These are phyloP conservation scores for Xerocomus amazonicus DNA, from an alignment of 1,284 basidiomycete genomes.

Conservation along the genomic window DNA sequence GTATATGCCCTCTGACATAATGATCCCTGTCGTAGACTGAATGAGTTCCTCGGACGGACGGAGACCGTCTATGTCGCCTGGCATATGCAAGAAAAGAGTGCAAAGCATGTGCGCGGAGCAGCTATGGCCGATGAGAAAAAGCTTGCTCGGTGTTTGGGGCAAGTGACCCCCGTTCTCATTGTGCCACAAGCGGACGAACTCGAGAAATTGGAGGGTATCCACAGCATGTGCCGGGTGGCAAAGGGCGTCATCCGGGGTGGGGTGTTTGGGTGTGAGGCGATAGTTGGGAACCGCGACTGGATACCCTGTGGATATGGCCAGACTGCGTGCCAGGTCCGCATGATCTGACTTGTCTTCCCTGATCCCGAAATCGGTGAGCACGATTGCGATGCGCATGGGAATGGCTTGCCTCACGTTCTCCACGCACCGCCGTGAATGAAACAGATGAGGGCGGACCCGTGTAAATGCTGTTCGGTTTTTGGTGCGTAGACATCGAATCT, in stretches of 20 bases:
- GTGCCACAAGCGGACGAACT: constrained; percentile 44
- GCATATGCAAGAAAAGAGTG: constrained; percentile 60
- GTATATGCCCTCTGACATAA: constrained; percentile 73
- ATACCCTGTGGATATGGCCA: constrained; percentile 46
- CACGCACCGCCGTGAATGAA: constrained; percentile 81
- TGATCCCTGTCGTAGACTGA: constrained; percentile 47
- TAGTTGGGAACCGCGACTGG: constrained; percentile 74
- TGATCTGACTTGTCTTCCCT: constrained; percentile 73
- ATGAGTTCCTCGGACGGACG: constrained; percentile 48
- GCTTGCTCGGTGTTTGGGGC: constrained; percentile 22
- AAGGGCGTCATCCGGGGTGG: constrained; percentile 39
- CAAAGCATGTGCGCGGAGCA: constrained; percentile 78
- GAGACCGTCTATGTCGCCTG: constrained; percentile 29
- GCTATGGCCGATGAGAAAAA: constrained; percentile 73
- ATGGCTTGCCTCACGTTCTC: constrained; percentile 54
- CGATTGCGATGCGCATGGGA: neutral
- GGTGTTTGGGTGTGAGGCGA: constrained; percentile 51
- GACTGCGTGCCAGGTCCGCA: constrained; percentile 46
- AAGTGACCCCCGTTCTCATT: constrained; percentile 14
- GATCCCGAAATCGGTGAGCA: constrained; percentile 6
- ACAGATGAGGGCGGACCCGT: constrained; percentile 40
- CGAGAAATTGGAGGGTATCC: constrained; percentile 60
- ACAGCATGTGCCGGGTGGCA: constrained; percentile 68
- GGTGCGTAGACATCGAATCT: constrained; percentile 51
- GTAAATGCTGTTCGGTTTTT: neutral